Evolutionary conservation across 768 basidiomycete species (phyloP).

Genomic region (Podaxis rugospora): DNA sequence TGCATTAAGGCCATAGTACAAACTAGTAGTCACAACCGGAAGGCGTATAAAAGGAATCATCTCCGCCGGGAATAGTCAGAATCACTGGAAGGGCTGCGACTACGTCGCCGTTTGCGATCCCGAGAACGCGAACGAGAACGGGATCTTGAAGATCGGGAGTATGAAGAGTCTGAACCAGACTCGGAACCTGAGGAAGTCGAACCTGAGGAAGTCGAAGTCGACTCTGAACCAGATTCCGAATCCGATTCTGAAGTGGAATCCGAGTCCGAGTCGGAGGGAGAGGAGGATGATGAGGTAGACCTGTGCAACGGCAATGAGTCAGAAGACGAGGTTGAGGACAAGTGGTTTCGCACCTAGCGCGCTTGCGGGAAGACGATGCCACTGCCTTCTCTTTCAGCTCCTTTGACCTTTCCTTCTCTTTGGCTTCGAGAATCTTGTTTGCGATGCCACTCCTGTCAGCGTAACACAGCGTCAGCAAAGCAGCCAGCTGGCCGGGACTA

Average conservation of each 20-base stretch:
- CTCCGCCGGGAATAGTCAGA: slow-evolving; percentile 2
- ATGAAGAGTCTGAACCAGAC: slow-evolving; percentile 31
- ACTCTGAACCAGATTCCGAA: slow-evolving; percentile 37
- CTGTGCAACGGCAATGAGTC: slow-evolving; percentile 8
- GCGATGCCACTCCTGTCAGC: slow-evolving; percentile 66
- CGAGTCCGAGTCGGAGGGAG: slow-evolving; percentile 38
- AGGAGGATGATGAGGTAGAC: slow-evolving; percentile 22
- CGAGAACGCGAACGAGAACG: slow-evolving; percentile 13
- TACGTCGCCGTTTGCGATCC: slow-evolving; percentile 15
- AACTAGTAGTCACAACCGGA: background rate
- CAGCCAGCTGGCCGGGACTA: background rate
- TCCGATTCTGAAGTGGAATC: slow-evolving; percentile 39
- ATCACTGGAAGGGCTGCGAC: slow-evolving; percentile 9
- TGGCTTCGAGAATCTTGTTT: slow-evolving; percentile 76
- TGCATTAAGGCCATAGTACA: background rate
- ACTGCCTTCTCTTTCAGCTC: slow-evolving; percentile 29
- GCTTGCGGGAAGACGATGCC: slow-evolving; percentile 3
- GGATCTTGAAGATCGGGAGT: slow-evolving; percentile 21
- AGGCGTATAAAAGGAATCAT: background rate
- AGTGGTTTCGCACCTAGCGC: background rate
- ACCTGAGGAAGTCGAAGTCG: slow-evolving; percentile 26
- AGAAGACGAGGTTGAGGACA: background rate
- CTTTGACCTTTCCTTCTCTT: slow-evolving; percentile 70
- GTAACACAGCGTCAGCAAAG: background rate
- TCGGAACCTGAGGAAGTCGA: slow-evolving; percentile 29